phyloP scores from a whole-genome alignment of 176 grass and related monocot genomes.

The Dendrocalamus sinicus region DNA sequence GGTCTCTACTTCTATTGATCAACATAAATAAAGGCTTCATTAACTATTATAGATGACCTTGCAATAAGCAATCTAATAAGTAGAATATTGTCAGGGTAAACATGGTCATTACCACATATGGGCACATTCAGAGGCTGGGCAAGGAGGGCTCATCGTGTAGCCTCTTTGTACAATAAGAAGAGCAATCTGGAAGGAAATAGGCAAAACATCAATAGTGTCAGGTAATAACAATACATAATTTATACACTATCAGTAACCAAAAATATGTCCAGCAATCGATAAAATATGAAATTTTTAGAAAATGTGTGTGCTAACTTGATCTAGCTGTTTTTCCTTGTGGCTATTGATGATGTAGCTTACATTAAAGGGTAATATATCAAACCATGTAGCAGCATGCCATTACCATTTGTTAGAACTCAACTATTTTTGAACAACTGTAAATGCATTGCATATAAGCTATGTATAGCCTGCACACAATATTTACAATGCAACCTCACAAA shows the following conservation, averaged over 20 bases:
- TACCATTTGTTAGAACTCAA: conserved; percentile 24
- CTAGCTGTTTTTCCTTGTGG: not conserved
- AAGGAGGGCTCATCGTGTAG: conserved; percentile 91
- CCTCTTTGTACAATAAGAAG: conserved; percentile 95
- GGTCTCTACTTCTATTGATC: not conserved
- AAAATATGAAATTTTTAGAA: not conserved
- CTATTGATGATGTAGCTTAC: not conserved
- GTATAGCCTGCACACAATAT: not conserved
- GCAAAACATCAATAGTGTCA: conserved; percentile 2
- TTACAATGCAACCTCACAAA: conserved; percentile 5
- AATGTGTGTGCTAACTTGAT: conserved; percentile 10
- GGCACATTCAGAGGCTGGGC: conserved; percentile 81
- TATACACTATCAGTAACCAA: conserved; percentile 24
- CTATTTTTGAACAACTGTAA: not conserved
- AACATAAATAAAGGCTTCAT: not conserved
- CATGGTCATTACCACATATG: conserved; percentile 92
- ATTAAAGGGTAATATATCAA: conserved; percentile 36
- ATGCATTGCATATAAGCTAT: conserved; percentile 12
- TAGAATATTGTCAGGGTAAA: conserved; percentile 31
- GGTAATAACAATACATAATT: conserved; percentile 16
- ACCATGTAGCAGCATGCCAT: conserved; percentile 10
- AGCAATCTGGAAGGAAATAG: conserved; percentile 72
- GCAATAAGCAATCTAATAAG: conserved; percentile 30
- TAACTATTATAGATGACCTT: conserved; percentile 5
- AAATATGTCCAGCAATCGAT: conserved; percentile 14